Evolutionary conservation across 306 rosid species (phyloP), one percentile per base, ranked within the genome.

Genomic region (Sicyos baderoa): DNA sequence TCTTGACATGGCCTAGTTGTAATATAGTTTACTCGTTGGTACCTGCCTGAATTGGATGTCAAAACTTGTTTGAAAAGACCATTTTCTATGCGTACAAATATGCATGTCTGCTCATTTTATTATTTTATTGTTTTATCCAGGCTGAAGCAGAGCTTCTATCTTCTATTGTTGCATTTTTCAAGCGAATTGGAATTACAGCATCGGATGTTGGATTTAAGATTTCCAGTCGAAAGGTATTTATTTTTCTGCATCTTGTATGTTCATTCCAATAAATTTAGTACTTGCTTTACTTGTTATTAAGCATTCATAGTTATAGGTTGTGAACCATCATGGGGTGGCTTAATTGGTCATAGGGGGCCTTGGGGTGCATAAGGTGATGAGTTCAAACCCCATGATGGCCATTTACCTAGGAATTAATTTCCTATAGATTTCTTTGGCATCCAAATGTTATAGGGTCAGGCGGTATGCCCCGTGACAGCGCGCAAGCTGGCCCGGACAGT

Each of bases 141-240:
- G 98, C 98, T 61, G 98, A 93, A 82, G 97, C 97, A 19, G 98
- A 93, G 81, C 94, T 93, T 62, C 76, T 93, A 81, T 83, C 94
- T 68, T 86, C 98, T 16, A 85, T 93, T 60, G 82, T 93, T 85
- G 80, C 91, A 48, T 85, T 93, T 77, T 86, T 93, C 83, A 93
- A 89, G 82, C 85, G 88, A 58, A 70, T 89, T 63, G 98, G 97
- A 78, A 81, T 93, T 48, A 89, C 95, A 54, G 83, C 90, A 74
- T 82, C 82, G n/a, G 96, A 93, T 77, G 98, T 93, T 68, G 98
- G 97, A 77, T 88, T 93, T 79, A 93, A 86, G 86, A 88, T 93
- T 81, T 93, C 98, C 65, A 93, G 97, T 76, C 85, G 98, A 76
- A 93, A 93, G 98, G 98, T 93, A 79, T 51, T 19, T 19, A 6